Percentiles rank a stretch among this genome's conserved stretches.
Conservation (phyloP, 129 eudicot genomes). For the Sambucus nigra region DNA sequence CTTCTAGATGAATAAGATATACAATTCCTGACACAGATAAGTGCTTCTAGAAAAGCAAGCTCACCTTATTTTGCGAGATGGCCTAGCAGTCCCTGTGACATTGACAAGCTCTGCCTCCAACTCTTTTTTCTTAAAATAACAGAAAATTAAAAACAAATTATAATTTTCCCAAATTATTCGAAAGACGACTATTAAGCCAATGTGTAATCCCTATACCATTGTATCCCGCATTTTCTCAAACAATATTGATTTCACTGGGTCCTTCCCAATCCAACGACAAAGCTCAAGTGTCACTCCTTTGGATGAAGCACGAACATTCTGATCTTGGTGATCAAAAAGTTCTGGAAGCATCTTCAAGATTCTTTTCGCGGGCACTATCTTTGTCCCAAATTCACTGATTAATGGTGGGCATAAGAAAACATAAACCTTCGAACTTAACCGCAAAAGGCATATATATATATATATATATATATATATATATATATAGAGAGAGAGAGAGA, state of each 20-base stretch:
- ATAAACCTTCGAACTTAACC: slow-evolving; percentile 9
- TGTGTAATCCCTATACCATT: slow-evolving; percentile 45
- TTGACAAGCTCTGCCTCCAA: slow-evolving; percentile 93
- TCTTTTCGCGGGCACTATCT: slow-evolving; percentile 91
- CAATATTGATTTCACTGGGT: slow-evolving; percentile 90
- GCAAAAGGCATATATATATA: too few species aligned
- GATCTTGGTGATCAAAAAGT: slow-evolving; percentile 98
- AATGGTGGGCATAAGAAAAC: slow-evolving; percentile 3
- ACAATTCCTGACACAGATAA: neutral
- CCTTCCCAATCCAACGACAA: slow-evolving; percentile 99
- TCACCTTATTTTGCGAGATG: slow-evolving; percentile 93
- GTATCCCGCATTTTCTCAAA: slow-evolving; percentile 99
- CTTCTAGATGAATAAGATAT: neutral
- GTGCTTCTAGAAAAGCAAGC: neutral
- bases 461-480: too few species aligned
- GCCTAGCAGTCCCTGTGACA: slow-evolving; percentile 79
- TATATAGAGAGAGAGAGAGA: too few species aligned
- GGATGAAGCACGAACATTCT: slow-evolving; percentile 97
- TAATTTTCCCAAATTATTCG: neutral
- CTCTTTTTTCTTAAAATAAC: slow-evolving; percentile 72
- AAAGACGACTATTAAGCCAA: neutral
- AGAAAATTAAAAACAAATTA: neutral
- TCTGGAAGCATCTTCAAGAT: slow-evolving; percentile 99
- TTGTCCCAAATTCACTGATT: slow-evolving; percentile 93
- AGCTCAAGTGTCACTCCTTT: slow-evolving; percentile 97